Conservation (phyloP, 2,329 filamentous ascomycete genomes). For the Pseudogymnoascus verrucosus region DNA sequence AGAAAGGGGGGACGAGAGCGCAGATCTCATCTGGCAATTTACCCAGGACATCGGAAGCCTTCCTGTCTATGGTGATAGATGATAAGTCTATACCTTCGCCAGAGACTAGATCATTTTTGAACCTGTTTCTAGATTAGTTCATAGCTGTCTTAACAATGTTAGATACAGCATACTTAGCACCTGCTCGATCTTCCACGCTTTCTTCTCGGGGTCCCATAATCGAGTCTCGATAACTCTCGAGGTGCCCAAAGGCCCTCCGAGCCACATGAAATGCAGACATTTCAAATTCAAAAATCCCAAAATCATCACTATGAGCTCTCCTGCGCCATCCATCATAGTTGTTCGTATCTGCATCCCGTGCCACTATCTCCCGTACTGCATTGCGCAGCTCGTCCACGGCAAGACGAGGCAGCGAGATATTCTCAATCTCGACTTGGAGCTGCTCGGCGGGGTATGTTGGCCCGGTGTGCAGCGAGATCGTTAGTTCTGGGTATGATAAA, state of each 20-base stretch:
- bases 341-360: conserved; percentile 9
- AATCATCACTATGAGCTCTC: conserved; percentile 11
- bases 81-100: conserved; percentile 16
- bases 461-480: conserved; percentile 17
- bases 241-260: conserved; percentile 12
- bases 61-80: conserved; percentile 18
- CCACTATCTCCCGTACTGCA: conserved; percentile 13
- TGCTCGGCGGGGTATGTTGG: conserved; percentile 16
- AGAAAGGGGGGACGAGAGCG: conserved; percentile 24
- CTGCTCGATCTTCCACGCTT: background rate
- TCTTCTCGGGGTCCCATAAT: background rate
- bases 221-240: conserved; percentile 13
- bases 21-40: conserved; percentile 29
- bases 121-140: conserved; percentile 6
- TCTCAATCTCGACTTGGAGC: conserved; percentile 16
- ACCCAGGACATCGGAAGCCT: conserved; percentile 27
- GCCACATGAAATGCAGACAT: conserved; percentile 13
- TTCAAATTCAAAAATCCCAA: conserved; percentile 13
- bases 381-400: conserved; percentile 15
- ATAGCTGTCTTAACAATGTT: background rate
- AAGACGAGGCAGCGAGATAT: conserved; percentile 14
- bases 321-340: conserved; percentile 10
- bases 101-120: conserved; percentile 10
- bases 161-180: background rate
- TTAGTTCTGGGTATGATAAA: conserved; percentile 16